Conservation (phyloP, 1,284 basidiomycete species). For the Puccinia hordei region DNA sequence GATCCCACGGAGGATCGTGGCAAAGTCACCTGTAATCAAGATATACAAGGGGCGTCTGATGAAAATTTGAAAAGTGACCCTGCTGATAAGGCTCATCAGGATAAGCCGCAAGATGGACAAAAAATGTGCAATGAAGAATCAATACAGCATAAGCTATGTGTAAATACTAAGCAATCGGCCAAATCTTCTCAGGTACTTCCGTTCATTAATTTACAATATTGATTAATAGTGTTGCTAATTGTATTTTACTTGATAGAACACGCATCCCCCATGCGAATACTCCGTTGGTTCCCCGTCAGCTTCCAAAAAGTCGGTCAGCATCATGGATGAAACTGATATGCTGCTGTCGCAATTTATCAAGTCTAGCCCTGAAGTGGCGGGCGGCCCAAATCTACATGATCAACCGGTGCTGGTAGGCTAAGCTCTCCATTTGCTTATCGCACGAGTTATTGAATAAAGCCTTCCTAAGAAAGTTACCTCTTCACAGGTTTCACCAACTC, state of each 20-base stretch:
- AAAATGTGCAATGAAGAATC: neutral
- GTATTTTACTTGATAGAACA: neutral
- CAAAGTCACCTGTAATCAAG: neutral
- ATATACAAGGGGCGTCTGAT: neutral
- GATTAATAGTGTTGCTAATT: neutral
- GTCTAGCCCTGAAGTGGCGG: neutral
- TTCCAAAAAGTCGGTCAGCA: neutral
- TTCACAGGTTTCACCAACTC: conserved; percentile 15
- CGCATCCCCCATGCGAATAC: neutral
- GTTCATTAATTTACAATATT: neutral
- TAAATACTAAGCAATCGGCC: neutral
- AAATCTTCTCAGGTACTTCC: conserved; percentile 6
- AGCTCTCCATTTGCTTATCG: conserved; percentile 9
- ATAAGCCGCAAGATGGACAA: conserved; percentile 9
- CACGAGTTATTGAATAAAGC: neutral
- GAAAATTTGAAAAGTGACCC: neutral
- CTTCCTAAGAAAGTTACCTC: neutral
- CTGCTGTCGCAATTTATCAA: conserved; percentile 26
- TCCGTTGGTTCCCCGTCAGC: neutral
- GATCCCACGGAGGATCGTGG: neutral
- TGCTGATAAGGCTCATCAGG: neutral
- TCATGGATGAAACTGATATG: conserved; percentile 1
- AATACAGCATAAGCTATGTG: neutral
- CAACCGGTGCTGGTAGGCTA: neutral
- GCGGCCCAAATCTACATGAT: neutral